Evolutionary conservation across 2,329 filamentous ascomycete species (phyloP).

Genomic region (Penicillium glabrum): DNA sequence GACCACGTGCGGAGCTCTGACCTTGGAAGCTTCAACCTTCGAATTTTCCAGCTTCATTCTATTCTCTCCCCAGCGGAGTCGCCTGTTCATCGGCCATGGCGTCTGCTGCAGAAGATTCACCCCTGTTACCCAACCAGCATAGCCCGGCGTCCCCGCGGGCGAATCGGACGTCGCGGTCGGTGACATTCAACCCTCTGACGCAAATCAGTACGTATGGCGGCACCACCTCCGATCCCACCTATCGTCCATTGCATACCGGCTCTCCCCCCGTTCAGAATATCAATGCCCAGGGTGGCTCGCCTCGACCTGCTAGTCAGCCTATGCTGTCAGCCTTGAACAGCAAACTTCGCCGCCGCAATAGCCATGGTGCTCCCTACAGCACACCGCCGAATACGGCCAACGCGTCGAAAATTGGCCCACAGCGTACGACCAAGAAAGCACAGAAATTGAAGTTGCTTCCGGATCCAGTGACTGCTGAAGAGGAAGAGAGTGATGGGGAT

Average conservation of each 20-base stretch:
- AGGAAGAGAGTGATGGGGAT: conserved; percentile 79
- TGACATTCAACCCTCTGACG: conserved; percentile 50
- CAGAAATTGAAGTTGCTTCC: conserved; percentile 98
- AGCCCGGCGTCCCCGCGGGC: conserved; percentile 37
- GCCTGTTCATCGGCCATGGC: conserved; percentile 29
- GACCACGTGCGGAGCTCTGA: conserved; percentile 19
- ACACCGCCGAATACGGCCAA: conserved; percentile 42
- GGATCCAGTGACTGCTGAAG: conserved; percentile 79
- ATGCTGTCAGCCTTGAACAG: conserved; percentile 80
- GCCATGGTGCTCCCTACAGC: conserved; percentile 63
- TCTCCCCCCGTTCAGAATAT: conserved; percentile 36
- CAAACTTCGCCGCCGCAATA: conserved; percentile 83
- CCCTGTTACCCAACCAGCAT: conserved; percentile 41
- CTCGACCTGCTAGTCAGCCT: conserved; percentile 47
- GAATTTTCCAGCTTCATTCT: conserved; percentile 8
- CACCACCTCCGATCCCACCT: conserved; percentile 39
- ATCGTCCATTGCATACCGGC: conserved; percentile 42
- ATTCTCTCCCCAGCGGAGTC: conserved; percentile 14
- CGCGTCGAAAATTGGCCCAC: conserved; percentile 78
- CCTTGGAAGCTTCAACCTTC: conserved; percentile 18
- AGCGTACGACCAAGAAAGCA: conserved; percentile 90
- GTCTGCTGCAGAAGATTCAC: conserved; percentile 42
- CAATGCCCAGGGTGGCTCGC: conserved; percentile 26
- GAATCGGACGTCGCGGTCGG: conserved; percentile 41
- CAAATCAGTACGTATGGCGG: conserved; percentile 46